These are phyloP conservation scores for Ceratocystiopsis brevicomis DNA, from an alignment of 2,329 filamentous ascomycete species.

Conservation along the genomic window DNA sequence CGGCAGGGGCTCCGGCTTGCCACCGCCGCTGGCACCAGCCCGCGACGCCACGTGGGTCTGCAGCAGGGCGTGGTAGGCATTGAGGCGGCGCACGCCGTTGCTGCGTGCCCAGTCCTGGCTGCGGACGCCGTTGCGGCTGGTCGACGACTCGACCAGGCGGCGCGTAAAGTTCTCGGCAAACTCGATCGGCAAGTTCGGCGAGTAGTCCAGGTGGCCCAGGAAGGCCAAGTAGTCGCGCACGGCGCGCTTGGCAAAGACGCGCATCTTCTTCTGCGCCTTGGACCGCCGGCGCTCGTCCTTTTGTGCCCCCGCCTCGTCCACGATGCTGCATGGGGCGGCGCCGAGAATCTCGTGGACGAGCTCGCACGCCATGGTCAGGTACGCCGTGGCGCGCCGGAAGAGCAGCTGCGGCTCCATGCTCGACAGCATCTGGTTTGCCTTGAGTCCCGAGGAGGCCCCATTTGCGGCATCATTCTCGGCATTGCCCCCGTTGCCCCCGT, in stretches of 20 bases:
- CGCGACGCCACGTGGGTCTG: too few relatives aligned
- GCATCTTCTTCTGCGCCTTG: constrained; percentile 49
- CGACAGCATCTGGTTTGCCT: constrained; percentile 15
- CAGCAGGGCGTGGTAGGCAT: too few relatives aligned
- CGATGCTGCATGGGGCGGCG: background rate
- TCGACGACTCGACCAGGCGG: background rate
- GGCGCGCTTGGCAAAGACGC: constrained; percentile 55
- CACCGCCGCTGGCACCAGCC: too few relatives aligned
- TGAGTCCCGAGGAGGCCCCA: too few relatives aligned
- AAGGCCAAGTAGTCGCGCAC: constrained; percentile 57
- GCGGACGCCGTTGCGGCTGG: background rate
- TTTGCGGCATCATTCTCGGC: background rate
- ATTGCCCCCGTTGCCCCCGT: background rate
- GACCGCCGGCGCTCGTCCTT: constrained; percentile 17
- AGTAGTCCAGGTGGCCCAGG: constrained; percentile 59
- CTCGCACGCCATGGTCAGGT: constrained; percentile 52
- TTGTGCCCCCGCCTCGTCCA: constrained; percentile 7
- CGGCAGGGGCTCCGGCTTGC: too few relatives aligned
- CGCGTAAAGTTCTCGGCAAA: constrained; percentile 36
- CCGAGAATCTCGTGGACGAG: constrained; percentile 33
- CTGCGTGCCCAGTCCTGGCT: too few relatives aligned
- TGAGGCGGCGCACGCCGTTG: too few relatives aligned
- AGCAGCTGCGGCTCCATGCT: constrained; percentile 57
- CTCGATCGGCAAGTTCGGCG: constrained; percentile 45
- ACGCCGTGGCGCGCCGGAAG: constrained; percentile 56